Evolutionary conservation across 169 alveolate genomes (phyloP), one percentile per base, ranked within the genome.

Genomic region (Eimeria sp.): DNA sequence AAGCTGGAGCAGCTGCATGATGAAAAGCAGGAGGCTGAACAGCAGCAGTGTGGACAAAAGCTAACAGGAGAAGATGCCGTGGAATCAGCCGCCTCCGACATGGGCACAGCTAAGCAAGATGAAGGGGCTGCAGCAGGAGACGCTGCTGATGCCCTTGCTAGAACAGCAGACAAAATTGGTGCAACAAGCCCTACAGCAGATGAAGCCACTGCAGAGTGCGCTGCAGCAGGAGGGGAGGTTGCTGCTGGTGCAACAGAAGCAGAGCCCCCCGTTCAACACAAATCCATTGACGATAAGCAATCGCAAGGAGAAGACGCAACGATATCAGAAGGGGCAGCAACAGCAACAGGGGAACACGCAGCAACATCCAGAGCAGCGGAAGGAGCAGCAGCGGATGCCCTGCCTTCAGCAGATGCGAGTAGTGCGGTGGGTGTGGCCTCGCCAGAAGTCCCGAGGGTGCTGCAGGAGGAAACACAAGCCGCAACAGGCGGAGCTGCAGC

Each of bases 401-500:
- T 43, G 83, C 70, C 25, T 30, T n/a, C 40, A 14, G 43, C 82
- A 13, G 84, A 30, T 22, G 47, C 51, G 18, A 16, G 57, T 20
- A 16, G 20, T 51, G 84, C 1, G 84, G 84, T 4, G 1, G 11
- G 11, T 10, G 16, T 51, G 11, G 57, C 5, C 25, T 30, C 11
- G 11, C 13, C 84, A 34, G 84, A 27, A 11, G 84, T 51, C 14
- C 84, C 84, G 51, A 27, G 6, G 30, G 54, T 40, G 84, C 84
- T 51, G 94, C 57, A 54, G 58, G 30, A 34, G 78, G 92, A 16
- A 57, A 40, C 40, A 84, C 40, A n/a, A 54, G 27, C 43, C 0
- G 78, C 75, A 84, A n/a, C 47, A 65, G 61, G 22, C 30, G 86
- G 70, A 30, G 47, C 45, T 51, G 72, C 58, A 27, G 87, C 61